These are phyloP conservation scores for Nelumbo lutea DNA, from an alignment of 164 flowering plant genomes.

Conservation along the genomic window DNA sequence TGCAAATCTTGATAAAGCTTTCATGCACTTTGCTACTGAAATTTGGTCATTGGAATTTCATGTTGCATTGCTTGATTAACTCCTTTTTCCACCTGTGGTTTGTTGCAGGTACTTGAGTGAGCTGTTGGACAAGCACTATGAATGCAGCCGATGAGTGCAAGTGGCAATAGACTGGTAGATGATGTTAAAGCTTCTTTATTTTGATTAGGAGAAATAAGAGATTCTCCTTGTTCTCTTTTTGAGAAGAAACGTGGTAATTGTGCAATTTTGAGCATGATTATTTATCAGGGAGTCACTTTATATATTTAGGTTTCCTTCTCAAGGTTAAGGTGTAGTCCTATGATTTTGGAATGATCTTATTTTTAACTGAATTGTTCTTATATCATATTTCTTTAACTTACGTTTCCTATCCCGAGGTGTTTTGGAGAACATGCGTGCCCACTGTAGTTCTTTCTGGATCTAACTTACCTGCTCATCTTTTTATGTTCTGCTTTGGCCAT, in stretches of 20 bases:
- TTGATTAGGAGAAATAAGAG: not conserved
- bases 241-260: not conserved
- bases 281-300: not conserved
- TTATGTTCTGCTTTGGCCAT: no score
- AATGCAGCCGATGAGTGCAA: not conserved
- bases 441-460: no score
- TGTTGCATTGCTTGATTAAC: no score
- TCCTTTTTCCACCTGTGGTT: not conserved
- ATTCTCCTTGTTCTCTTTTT: not conserved
- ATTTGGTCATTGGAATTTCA: no score
- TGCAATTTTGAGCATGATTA: not conserved
- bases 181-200: not conserved
- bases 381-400: no score
- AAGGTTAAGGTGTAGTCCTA: not conserved
- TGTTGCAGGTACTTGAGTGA: conserved; percentile 15
- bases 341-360: no score
- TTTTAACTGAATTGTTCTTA: no score
- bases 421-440: no score
- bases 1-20: no score
- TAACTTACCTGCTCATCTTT: no score
- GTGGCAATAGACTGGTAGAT: not conserved
- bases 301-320: not conserved
- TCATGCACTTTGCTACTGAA: no score
- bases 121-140: not conserved
- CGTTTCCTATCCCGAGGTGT: no score